Percentiles rank a stretch among this genome's conserved stretches.
These are phyloP conservation scores for Peronospora destructor DNA, from an alignment of 352 stramenopile species.

Conservation along the genomic window DNA sequence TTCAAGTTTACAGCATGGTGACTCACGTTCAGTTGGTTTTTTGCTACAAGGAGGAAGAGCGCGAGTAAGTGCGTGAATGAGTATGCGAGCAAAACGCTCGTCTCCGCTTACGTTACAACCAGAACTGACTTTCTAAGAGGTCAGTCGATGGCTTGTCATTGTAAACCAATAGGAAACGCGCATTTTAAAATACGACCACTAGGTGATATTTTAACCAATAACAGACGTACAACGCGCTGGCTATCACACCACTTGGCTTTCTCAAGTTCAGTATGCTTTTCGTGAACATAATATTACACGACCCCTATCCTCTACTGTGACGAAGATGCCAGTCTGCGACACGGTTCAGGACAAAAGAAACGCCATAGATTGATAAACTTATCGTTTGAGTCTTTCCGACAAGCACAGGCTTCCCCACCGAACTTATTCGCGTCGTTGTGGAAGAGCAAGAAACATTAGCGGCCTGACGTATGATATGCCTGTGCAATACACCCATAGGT, in stretches of 20 bases:
- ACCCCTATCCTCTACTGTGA: no score
- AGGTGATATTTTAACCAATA: slow-evolving; percentile 6
- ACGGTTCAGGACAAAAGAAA: no score
- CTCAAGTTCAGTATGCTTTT: no score
- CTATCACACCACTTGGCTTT: neutral
- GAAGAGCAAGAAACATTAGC: slow-evolving; percentile 9
- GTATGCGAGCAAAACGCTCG: slow-evolving; percentile 6
- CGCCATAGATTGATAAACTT: neutral
- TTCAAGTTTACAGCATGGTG: neutral
- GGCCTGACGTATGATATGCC: neutral
- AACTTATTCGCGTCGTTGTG: slow-evolving; percentile 11
- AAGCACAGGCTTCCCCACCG: slow-evolving; percentile 1
- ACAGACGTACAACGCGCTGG: neutral
- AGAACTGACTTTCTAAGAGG: slow-evolving; percentile 45
- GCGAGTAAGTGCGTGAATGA: neutral
- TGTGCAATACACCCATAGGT: no score
- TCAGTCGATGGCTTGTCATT: slow-evolving; percentile 6
- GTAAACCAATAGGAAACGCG: slow-evolving; percentile 7
- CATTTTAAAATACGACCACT: neutral
- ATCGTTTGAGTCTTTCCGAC: neutral
- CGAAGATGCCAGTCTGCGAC: no score
- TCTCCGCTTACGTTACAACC: slow-evolving; percentile 38
- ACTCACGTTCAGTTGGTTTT: slow-evolving; percentile 14
- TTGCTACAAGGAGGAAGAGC: slow-evolving; percentile 7
- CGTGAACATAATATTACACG: no score